Evolutionary conservation across 176 grass and related monocot species (phyloP).

Genomic region (Musa beccarii): DNA sequence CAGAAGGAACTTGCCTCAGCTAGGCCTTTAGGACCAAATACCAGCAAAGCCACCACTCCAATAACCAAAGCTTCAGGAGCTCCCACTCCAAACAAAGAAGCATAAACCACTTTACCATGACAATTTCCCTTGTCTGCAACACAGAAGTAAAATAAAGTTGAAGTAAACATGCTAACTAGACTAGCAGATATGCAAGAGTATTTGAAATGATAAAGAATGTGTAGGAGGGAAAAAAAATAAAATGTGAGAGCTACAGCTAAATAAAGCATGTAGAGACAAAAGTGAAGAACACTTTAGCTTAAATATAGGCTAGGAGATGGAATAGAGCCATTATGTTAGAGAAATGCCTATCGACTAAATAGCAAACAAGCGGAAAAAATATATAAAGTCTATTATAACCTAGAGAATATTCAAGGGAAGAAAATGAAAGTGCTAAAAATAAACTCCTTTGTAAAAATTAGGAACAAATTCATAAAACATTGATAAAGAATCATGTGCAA

Average conservation of each 20-base stretch:
- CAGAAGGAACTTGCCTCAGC: constrained; percentile 51
- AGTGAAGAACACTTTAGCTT: too few species aligned
- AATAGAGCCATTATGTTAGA: too few species aligned
- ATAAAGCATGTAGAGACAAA: neutral
- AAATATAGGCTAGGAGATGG: too few species aligned
- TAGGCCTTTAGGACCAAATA: constrained; percentile 95
- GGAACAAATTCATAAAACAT: too few species aligned
- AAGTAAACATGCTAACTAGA: neutral
- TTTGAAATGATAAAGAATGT: neutral
- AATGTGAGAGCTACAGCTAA: neutral
- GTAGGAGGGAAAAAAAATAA: neutral
- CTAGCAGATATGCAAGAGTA: neutral
- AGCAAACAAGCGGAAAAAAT: too few species aligned
- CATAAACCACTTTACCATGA: constrained; percentile 38
- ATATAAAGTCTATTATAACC: too few species aligned
- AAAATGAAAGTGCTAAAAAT: too few species aligned
- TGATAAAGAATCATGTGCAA: too few species aligned
- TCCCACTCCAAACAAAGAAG: constrained; percentile 94
- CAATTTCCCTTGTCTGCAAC: constrained; percentile 34
- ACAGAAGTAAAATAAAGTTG: neutral
- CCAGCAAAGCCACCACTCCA: constrained; percentile 82
- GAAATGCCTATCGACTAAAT: too few species aligned
- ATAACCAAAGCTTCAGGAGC: constrained; percentile 91
- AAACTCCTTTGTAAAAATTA: too few species aligned
- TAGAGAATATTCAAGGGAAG: too few species aligned